phyloP scores from a whole-genome alignment of 2,329 filamentous ascomycete species.

The Cladosporium sp. region DNA sequence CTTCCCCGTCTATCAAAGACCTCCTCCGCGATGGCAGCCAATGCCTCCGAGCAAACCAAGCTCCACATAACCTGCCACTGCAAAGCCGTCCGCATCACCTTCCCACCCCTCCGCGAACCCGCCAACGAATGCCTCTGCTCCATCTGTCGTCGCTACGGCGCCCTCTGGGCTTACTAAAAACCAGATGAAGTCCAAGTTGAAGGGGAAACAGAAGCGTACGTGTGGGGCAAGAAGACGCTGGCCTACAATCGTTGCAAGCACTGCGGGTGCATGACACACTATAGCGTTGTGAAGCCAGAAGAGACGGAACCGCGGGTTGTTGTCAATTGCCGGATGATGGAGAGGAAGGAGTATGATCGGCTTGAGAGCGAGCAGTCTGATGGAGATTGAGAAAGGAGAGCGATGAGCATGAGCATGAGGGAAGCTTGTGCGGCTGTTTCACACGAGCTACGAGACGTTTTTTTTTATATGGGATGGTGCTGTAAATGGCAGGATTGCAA shows the following conservation, averaged over 20 bases:
- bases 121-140: constrained; percentile 33
- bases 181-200: constrained; percentile 24
- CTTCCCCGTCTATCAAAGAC: not conserved
- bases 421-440: not conserved
- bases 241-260: constrained; percentile 25
- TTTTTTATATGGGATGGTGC: not conserved
- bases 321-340: constrained; percentile 23
- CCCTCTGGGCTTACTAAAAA: constrained; percentile 36
- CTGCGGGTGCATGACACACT: constrained; percentile 25
- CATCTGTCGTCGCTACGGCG: constrained; percentile 35
- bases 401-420: not conserved
- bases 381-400: not conserved
- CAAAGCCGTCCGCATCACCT: constrained; percentile 33
- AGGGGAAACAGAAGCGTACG: constrained; percentile 21
- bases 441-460: not conserved
- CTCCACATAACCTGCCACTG: constrained; percentile 30
- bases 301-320: constrained; percentile 17
- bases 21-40: constrained; percentile 10
- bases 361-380: constrained; percentile 22
- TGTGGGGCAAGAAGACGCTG: constrained; percentile 21
- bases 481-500: not conserved
- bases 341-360: constrained; percentile 17
- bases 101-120: constrained; percentile 27
- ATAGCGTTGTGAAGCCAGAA: constrained; percentile 9
- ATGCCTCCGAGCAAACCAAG: constrained; percentile 1